Base-by-base conservation (phyloP, 768 basidiomycete species). In the Termitomyces sp. region DNA sequence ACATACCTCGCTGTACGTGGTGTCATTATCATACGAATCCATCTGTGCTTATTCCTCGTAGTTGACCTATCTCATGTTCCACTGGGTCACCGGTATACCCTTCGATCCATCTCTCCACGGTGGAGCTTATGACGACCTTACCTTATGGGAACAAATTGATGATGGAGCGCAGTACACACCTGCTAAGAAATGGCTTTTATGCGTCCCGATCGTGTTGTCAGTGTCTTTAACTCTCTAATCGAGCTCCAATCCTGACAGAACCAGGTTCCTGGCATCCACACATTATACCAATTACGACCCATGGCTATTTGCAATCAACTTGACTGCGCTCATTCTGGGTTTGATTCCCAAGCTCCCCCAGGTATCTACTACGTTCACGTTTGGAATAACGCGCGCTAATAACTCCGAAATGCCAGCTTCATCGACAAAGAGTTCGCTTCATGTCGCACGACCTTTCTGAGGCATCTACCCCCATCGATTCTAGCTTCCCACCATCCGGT, bases 91-190 rank as follows among this genome's bases (percentile, higher is more conserved):
- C 9, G 96, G 96, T 54, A 94, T 96, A 44, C 96, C 96, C 8
- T 98, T 98, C 71, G 88, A 94, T 66, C 87, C 84, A 56, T 86
- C 90, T 59, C 76, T 88, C 45, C 90, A 92, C 64, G 88, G 87
- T 12, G 97, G 97, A 24, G 97, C 94, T 13, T 99, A 96, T 73
- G 97, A 98, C 70, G 93, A 98, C 65, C 81, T 98, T 49, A 98
- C 97, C 0, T 77, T 99, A 31, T 99, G 97, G 97, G 97, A 99
- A 69, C 97, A 99, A 79, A 99, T 99, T 51, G 97, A 99, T 72
- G 90, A 92, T 51, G 97, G 97, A 39, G 97, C 95, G 0, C 97
- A 98, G 67, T 97, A 98, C 73, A 99, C 97, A 5, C 97, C 97
- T 0, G 88, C 97, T 5, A 97, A 93, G 77, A 99, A 99, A 70